Evolutionary conservation across 352 stramenopile species (phyloP), one percentile per base, ranked within the genome.

Genomic region (Globisporangium polare): DNA sequence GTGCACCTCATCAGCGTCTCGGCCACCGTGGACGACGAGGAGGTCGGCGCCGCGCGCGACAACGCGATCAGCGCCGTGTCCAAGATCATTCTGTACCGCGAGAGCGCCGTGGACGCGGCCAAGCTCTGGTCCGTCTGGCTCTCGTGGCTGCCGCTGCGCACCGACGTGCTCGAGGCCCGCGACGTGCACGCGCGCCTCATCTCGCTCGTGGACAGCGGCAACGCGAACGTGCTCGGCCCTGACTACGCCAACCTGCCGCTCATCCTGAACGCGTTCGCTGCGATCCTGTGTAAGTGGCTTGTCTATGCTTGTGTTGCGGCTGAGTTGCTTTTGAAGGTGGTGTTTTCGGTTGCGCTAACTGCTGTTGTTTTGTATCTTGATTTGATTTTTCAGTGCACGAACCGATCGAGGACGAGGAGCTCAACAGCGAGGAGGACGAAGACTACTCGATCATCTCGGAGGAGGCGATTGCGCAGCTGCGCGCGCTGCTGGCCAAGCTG

Each of bases 41-140:
- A 92, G 43, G 76, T 85, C 62, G 58, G 73, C 10, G 82, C 86
- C 5, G 86, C 86, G 12, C 82, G 84, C 20, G 86, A 95, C 72
- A 95, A 95, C 57, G 82, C 82, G 49, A 76, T 92, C 43, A 92
- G 82, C 60, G 82, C 86, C 9, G 80, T 95, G n/a, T 69, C 78
- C 58, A 95, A 95, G 73, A 91, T 95, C 53, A 73, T 78, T 13
- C 59, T 89, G 15, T 64, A 67, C 31, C 75, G 78, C n/a, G 74
- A 89, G n/a, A 55, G 63, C 52, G 64, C 69, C 33, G 75, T 92
- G 20, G 80, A 93, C 54, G 72, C 63, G n/a, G 62, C 75, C 52
- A 80, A 78, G 69, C 63, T 93, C 52, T 92, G 86, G 82, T 33
- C 72, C 5, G 65, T 78, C 60, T 95, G 86, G 86, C 82, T 95